A percentile compares a stretch with the other conserved stretches of the same genome.
phyloP scores from a whole-genome alignment of 2,329 filamentous ascomycete species.

The Ascochyta fabae region DNA sequence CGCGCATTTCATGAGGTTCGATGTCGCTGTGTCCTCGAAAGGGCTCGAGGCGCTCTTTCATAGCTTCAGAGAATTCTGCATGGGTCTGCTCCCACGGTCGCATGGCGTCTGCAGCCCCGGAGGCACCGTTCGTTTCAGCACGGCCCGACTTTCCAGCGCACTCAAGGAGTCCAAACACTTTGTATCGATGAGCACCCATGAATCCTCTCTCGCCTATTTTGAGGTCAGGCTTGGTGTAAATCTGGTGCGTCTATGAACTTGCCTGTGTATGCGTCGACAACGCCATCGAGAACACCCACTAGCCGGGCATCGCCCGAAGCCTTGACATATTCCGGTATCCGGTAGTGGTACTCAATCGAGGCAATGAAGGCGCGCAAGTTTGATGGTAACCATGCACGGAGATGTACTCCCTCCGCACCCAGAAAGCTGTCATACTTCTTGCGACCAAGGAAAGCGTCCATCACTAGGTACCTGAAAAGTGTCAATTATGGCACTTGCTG shows the following conservation, averaged over 20 bases:
- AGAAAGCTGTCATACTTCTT: constrained; percentile 61
- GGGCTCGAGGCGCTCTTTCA: constrained; percentile 62
- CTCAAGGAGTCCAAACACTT: constrained; percentile 62
- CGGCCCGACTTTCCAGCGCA: constrained; percentile 61
- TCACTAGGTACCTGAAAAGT: constrained; percentile 24
- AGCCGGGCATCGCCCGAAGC: constrained; percentile 58
- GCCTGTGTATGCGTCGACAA: constrained; percentile 61
- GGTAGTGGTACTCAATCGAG: constrained; percentile 62
- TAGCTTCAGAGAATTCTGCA: constrained; percentile 57
- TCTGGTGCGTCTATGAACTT: too few relatives aligned
- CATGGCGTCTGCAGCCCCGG: constrained; percentile 27
- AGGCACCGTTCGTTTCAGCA: constrained; percentile 47
- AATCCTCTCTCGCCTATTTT: constrained; percentile 57
- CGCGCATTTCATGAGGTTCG: constrained; percentile 62
- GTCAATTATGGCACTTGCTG: background rate
- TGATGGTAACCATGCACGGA: constrained; percentile 61
- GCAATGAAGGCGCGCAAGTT: constrained; percentile 63
- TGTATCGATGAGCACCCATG: constrained; percentile 64
- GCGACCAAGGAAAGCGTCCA: constrained; percentile 37
- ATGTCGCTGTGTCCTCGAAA: constrained; percentile 56
- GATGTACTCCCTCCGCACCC: constrained; percentile 59
- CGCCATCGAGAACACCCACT: constrained; percentile 61
- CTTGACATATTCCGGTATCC: constrained; percentile 61
- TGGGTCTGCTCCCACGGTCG: constrained; percentile 35
- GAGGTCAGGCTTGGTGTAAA: too few relatives aligned